phyloP scores from a whole-genome alignment of 306 rosid species.

The Cicer bijugum region DNA sequence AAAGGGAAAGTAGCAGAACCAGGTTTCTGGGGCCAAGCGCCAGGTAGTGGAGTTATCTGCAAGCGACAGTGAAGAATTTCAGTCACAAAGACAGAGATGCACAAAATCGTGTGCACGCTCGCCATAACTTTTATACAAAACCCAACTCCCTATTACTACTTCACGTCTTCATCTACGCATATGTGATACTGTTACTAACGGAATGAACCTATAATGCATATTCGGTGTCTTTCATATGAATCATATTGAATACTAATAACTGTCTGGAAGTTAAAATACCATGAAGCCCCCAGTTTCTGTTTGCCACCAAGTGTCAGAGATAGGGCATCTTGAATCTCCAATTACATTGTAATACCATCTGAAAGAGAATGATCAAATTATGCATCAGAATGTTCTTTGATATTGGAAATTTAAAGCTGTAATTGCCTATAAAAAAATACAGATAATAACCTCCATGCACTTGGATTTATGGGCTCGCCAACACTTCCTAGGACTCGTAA shows the following conservation, averaged over 20 bases:
- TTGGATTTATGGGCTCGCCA: constrained; percentile 99
- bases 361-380: constrained; percentile 45
- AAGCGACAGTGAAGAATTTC: constrained; percentile 38
- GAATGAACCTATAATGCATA: constrained; percentile 30
- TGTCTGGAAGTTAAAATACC: constrained; percentile 61
- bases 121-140: constrained; percentile 7
- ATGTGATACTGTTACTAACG: not conserved
- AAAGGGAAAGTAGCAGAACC: constrained; percentile 99
- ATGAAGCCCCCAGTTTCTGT: constrained; percentile 99
- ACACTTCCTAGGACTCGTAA: constrained; percentile 93
- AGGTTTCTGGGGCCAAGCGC: constrained; percentile 99
- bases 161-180: not conserved
- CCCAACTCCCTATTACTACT: constrained; percentile 31
- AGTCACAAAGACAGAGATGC: constrained; percentile 26
- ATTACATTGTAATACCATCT: constrained; percentile 95
- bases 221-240: constrained; percentile 21
- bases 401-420: not conserved
- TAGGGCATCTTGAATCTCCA: constrained; percentile 95
- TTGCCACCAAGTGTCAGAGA: constrained; percentile 99
- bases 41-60: constrained; percentile 96
- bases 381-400: constrained; percentile 16
- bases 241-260: constrained; percentile 39
- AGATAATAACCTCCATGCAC: constrained; percentile 88
- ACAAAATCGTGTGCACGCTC: not conserved
- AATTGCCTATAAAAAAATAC: constrained; percentile 20